phyloP scores from a whole-genome alignment of 2,329 filamentous ascomycete genomes.

The Reticulascus tulasneorum region DNA sequence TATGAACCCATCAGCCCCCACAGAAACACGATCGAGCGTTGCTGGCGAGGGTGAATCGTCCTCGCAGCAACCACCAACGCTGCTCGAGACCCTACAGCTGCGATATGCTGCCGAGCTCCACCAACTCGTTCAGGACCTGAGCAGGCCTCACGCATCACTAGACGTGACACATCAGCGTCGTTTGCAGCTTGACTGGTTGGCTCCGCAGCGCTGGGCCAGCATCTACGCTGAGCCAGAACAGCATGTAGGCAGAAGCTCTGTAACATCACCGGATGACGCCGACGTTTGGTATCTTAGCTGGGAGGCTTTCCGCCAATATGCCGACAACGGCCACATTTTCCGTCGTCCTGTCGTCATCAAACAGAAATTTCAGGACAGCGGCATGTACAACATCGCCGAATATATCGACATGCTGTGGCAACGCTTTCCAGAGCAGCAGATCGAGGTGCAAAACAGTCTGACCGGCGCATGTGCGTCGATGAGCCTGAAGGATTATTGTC shows the following conservation, averaged over 20 bases:
- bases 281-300: conserved; percentile 1
- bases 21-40: too few species aligned
- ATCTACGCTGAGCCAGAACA: background rate
- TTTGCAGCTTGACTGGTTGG: background rate
- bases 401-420: conserved; percentile 2
- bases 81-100: background rate
- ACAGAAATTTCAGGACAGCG: conserved; percentile 1
- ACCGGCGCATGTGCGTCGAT: background rate
- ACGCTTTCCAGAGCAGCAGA: background rate
- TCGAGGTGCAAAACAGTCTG: background rate
- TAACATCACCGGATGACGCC: background rate
- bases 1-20: background rate
- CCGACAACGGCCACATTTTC: background rate
- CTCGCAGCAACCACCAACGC: background rate
- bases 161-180: background rate
- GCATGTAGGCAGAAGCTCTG: background rate
- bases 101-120: background rate
- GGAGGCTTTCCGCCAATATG: background rate
- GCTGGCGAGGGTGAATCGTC: background rate
- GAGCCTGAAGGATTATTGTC: conserved; percentile 1
- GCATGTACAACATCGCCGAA: background rate
- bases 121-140: background rate
- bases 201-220: background rate
- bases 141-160: background rate
- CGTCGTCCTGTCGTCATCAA: background rate